Evolutionary conservation across 1,284 basidiomycete genomes (phyloP).

Genomic region (Cryptococcus sp.): DNA sequence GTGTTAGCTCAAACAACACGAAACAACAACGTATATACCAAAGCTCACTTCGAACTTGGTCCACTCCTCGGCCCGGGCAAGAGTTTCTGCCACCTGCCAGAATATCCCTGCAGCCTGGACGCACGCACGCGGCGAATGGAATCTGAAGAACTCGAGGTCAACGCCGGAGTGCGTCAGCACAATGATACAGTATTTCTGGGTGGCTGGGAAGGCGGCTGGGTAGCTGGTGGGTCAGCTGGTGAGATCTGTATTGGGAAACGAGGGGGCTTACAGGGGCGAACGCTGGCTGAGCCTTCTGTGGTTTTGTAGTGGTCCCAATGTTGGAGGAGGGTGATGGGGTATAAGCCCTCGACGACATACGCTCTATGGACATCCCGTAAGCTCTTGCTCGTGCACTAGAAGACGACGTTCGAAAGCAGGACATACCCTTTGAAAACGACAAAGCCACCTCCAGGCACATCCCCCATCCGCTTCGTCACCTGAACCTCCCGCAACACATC

Average conservation of each 20-base stretch:
- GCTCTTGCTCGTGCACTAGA: not conserved
- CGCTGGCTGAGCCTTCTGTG: slow-evolving; percentile 71
- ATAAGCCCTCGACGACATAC: slow-evolving; percentile 78
- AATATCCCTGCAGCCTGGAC: slow-evolving; percentile 80
- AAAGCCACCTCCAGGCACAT: slow-evolving; percentile 65
- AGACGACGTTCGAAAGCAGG: not conserved
- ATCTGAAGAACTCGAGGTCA: slow-evolving; percentile 79
- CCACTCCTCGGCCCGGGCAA: slow-evolving; percentile 72
- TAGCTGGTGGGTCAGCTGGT: slow-evolving; percentile 63
- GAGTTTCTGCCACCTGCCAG: slow-evolving; percentile 77
- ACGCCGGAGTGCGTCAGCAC: slow-evolving; percentile 82
- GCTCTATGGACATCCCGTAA: slow-evolving; percentile 50
- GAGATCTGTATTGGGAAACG: not conserved
- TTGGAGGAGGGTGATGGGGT: slow-evolving; percentile 70
- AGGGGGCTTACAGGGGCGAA: slow-evolving; percentile 67
- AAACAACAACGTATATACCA: not conserved
- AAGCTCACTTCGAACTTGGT: slow-evolving; percentile 76
- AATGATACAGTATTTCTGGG: slow-evolving; percentile 80
- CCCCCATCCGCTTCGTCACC: slow-evolving; percentile 73
- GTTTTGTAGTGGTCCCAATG: slow-evolving; percentile 82
- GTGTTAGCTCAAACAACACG: not conserved
- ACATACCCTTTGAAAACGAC: slow-evolving; percentile 65
- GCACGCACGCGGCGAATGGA: slow-evolving; percentile 65
- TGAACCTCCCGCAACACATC: slow-evolving; percentile 85
- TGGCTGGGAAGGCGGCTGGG: slow-evolving; percentile 57